Evolutionary conservation across 139 green algal genomes (phyloP).

Genomic region (Chlorella ohadii): DNA sequence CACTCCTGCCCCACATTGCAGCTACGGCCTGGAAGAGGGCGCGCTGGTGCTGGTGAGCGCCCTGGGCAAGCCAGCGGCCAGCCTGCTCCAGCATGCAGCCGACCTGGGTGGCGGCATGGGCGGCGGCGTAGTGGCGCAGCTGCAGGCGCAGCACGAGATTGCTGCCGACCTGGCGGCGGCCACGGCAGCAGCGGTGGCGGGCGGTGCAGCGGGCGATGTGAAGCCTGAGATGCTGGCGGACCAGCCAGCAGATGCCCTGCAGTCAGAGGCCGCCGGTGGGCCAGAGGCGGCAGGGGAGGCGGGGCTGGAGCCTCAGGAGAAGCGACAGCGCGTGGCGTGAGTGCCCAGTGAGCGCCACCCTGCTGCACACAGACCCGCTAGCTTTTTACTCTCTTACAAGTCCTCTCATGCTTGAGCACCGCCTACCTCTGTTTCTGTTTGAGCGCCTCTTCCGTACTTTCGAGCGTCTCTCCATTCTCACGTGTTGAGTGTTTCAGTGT

Average conservation of each 20-base stretch:
- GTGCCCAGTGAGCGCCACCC: not conserved
- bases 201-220: not conserved
- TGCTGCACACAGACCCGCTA: no score
- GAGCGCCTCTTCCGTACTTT: not conserved
- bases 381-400: not conserved
- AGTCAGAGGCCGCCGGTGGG: not conserved
- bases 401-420: not conserved
- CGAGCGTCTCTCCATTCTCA: no score
- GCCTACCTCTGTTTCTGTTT: not conserved
- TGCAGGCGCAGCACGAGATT: slow-evolving; percentile 22
- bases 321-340: slow-evolving; percentile 1
- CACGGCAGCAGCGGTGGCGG: not conserved
- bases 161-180: slow-evolving; percentile 18
- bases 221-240: not conserved
- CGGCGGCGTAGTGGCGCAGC: not conserved
- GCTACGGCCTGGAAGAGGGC: slow-evolving; percentile 51
- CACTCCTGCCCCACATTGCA: slow-evolving; percentile 1
- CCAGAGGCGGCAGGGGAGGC: not conserved
- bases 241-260: not conserved
- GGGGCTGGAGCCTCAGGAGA: not conserved
- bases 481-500: no score
- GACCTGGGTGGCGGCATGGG: not conserved
- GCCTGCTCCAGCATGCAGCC: not conserved
- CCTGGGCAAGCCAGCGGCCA: slow-evolving; percentile 17
- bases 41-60: slow-evolving; percentile 53